Conservation (phyloP, 2,329 filamentous ascomycete species). For the Penicillium sp. region DNA sequence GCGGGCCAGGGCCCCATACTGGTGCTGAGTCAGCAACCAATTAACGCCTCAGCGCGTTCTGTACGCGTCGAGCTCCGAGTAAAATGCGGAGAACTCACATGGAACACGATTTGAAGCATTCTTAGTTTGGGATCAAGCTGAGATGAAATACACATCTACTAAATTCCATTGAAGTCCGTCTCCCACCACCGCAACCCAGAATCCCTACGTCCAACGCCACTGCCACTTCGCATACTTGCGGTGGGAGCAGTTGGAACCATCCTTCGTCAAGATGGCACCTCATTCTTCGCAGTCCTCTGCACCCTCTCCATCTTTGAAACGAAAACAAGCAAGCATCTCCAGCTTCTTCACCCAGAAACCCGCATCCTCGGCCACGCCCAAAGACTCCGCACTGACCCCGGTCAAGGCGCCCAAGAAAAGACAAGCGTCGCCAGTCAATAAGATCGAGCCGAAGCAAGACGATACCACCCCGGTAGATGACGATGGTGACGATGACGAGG, state of each 20-base stretch:
- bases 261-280: constrained; percentile 28
- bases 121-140: background rate
- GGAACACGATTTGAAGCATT: background rate
- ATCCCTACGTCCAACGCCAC: background rate
- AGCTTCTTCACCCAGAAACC: constrained; percentile 73
- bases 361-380: constrained; percentile 18
- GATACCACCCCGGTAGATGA: background rate
- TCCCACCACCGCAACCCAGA: background rate
- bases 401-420: constrained; percentile 11
- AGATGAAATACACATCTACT: background rate
- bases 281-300: constrained; percentile 36
- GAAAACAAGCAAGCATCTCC: constrained; percentile 70
- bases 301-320: constrained; percentile 36
- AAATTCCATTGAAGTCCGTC: background rate
- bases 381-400: constrained; percentile 7
- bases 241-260: background rate
- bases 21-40: constrained; percentile 23
- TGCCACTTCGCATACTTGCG: background rate
- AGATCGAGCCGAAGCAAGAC: constrained; percentile 2
- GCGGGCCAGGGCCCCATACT: background rate
- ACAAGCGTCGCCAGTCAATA: constrained; percentile 10
- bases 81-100: constrained; percentile 16
- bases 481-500: constrained; percentile 32
- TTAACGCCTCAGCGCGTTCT: constrained; percentile 29
- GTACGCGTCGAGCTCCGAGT: constrained; percentile 35